Conservation (phyloP, 1,284 basidiomycete genomes). For the Peniophora sp. region DNA sequence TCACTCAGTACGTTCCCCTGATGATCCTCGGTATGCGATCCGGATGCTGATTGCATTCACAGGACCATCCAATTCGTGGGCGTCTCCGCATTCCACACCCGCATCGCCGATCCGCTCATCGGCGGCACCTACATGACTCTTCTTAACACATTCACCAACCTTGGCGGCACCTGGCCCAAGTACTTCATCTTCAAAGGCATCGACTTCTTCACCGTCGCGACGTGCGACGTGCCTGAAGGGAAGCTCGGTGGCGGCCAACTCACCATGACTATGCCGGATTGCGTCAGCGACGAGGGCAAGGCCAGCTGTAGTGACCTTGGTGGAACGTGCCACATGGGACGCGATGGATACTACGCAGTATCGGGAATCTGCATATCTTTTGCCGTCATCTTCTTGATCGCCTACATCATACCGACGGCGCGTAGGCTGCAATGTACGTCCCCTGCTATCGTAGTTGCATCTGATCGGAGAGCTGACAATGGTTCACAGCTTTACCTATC, state of each 20-base stretch:
- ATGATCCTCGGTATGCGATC: not conserved
- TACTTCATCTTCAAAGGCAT: constrained; percentile 92
- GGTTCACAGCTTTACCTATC: not conserved
- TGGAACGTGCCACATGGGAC: constrained; percentile 76
- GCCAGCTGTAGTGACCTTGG: constrained; percentile 66
- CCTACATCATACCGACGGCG: constrained; percentile 81
- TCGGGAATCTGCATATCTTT: constrained; percentile 73
- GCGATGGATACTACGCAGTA: constrained; percentile 91
- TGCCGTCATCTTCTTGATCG: constrained; percentile 65
- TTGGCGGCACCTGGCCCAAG: constrained; percentile 97
- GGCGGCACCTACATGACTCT: constrained; percentile 98
- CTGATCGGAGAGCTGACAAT: not conserved
- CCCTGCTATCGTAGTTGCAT: not conserved
- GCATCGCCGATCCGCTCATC: constrained; percentile 94
- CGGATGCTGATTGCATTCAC: not conserved
- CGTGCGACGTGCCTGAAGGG: constrained; percentile 62
- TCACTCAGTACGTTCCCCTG: constrained; percentile 63
- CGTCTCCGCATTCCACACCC: constrained; percentile 96
- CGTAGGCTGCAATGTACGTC: constrained; percentile 76
- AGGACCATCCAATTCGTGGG: constrained; percentile 98
- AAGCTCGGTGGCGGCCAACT: constrained; percentile 8
- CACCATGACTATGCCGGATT: constrained; percentile 57
- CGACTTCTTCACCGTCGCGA: constrained; percentile 79
- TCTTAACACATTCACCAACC: constrained; percentile 92
- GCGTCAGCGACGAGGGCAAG: constrained; percentile 87